These are phyloP conservation scores for Myxozyma vanderwaltii DNA, from an alignment of 805 yeast genomes.

Conservation along the genomic window DNA sequence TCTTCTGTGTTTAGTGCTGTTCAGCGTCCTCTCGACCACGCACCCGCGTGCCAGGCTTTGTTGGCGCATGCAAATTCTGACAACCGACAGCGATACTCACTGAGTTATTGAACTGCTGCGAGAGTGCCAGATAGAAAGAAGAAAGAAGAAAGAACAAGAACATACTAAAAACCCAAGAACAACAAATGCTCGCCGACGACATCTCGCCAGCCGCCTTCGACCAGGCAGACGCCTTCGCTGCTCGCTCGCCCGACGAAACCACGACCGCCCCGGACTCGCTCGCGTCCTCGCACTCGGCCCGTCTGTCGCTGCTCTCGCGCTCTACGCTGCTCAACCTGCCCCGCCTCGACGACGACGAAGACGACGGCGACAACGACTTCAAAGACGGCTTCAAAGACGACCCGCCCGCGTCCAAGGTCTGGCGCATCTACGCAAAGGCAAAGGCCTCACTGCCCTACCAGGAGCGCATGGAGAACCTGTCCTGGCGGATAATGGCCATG, in stretches of 20 bases:
- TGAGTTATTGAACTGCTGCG: too few species aligned
- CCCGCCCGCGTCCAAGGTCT: conserved; percentile 40
- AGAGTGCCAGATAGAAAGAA: too few species aligned
- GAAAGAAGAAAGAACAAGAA: too few species aligned
- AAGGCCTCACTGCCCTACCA: conserved; percentile 72
- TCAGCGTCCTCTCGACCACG: too few species aligned
- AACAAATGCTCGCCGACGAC: conserved; percentile 8
- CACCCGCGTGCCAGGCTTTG: too few species aligned
- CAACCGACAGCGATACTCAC: too few species aligned
- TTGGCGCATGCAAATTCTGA: too few species aligned
- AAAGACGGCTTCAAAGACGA: conserved; percentile 15
- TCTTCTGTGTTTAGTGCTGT: too few species aligned
- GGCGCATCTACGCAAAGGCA: conserved; percentile 83
- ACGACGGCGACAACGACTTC: neutral
- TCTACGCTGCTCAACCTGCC: conserved; percentile 10
- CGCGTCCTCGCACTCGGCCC: conserved; percentile 25
- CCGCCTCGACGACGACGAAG: neutral
- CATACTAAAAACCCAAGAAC: too few species aligned
- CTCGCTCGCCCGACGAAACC: conserved; percentile 16
- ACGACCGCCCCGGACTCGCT: conserved; percentile 25
- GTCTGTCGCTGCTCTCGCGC: conserved; percentile 23
- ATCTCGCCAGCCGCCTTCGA: conserved; percentile 12
- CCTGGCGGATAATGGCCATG: conserved; percentile 84
- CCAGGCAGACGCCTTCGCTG: conserved; percentile 13
- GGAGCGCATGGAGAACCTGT: conserved; percentile 76